Evolutionary conservation across 2,329 filamentous ascomycete genomes (phyloP).

Genomic region (Aspergillus eucalypticola): DNA sequence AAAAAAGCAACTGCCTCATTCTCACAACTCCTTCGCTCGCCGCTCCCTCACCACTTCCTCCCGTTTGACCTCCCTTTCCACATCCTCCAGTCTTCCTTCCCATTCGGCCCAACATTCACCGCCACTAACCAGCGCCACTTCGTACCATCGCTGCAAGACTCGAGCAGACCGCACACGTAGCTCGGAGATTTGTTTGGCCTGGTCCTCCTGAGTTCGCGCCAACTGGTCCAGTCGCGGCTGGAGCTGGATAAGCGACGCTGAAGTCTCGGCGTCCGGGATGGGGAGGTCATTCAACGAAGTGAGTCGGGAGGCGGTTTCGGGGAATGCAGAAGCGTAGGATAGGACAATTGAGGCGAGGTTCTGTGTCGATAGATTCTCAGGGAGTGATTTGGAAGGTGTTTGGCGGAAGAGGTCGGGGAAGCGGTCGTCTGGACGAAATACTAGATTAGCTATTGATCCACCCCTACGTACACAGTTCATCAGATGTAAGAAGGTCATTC

Average conservation of each 20-base stretch:
- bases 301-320: slow-evolving; percentile 50
- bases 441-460: slow-evolving; percentile 4
- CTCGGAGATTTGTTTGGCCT: slow-evolving; percentile 43
- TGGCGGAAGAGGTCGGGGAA: slow-evolving; percentile 46
- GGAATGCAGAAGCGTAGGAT: slow-evolving; percentile 48
- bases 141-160: slow-evolving; percentile 70
- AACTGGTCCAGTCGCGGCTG: slow-evolving; percentile 44
- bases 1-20: neutral
- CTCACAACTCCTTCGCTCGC: slow-evolving; percentile 48
- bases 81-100: slow-evolving; percentile 65
- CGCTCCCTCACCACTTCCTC: slow-evolving; percentile 59
- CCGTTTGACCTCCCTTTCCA: slow-evolving; percentile 66
- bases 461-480: neutral
- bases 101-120: slow-evolving; percentile 70
- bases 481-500: slow-evolving; percentile 3
- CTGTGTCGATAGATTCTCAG: slow-evolving; percentile 38
- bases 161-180: slow-evolving; percentile 46
- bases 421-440: slow-evolving; percentile 34
- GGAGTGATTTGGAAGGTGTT: slow-evolving; percentile 33
- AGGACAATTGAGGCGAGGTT: slow-evolving; percentile 45
- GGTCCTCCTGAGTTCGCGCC: slow-evolving; percentile 38
- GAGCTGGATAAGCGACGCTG: slow-evolving; percentile 44
- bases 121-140: slow-evolving; percentile 67
- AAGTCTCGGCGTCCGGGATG: slow-evolving; percentile 45
- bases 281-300: slow-evolving; percentile 51